Base-by-base conservation (phyloP, 208 protist genomes). In the Leishmania tropica region DNA sequence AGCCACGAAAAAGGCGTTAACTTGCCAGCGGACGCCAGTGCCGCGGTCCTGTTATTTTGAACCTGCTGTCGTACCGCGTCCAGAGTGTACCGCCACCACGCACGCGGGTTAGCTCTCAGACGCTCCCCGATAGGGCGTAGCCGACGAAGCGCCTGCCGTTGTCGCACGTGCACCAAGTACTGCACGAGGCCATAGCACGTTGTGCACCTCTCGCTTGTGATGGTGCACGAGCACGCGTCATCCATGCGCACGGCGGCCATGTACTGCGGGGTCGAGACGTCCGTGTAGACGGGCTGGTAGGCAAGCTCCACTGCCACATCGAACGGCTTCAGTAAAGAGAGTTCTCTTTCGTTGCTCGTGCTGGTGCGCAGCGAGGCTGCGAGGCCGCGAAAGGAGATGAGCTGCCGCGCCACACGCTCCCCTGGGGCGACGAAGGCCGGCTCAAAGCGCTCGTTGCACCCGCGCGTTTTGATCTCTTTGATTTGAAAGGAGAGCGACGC, bases 71-170 rank as follows among this genome's bases (percentile, higher is more conserved):
- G 68, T 4, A 91, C 89, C 0, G 85, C 83, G 45, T 91, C 77
- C 24, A 93, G 86, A 0, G 90, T 89, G 87, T 95, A 96, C 19
- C 73, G 73, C 90, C 92, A 94, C 92, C 93, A 96, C 35, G 73
- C 83, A 24, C 78, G 87, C 53, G 93, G 88, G 80, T 88, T 64
- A 15, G 71, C 76, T 19, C 64, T 88, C 6, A 89, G 86, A 24
- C 87, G 81, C 51, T 37, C 45, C n/a, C 80, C 79, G 8, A 85
- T 47, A 1, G 85, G 87, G 8, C 87, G 86, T 53, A 93, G 75
- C 5, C 78, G 92, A 35, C 87, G 88, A 53, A 92, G 70, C 42
- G 78, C 75, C 65, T 83, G 83, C 15, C 83, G 83, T 28, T 83
- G 82, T 5, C 70, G 86, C n/a, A 84, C 85, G 28, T 76, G 53